Evolutionary conservation across 768 basidiomycete species (phyloP).

Genomic region (Suillus fuscotomentosus): DNA sequence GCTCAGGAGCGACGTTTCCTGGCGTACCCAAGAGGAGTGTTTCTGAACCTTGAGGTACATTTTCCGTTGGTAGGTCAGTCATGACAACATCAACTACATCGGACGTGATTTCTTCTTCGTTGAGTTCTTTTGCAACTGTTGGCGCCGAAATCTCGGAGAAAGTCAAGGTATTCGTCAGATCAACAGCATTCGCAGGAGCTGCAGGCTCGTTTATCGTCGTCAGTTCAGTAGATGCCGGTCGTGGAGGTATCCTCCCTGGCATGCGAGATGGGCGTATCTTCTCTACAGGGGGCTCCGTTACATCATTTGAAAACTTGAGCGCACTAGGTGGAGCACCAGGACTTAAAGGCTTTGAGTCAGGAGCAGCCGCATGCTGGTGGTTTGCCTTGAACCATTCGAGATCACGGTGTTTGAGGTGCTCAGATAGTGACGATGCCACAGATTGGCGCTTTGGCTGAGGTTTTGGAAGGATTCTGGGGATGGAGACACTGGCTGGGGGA

Average conservation of each 20-base stretch:
- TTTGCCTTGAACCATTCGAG: slow-evolving; percentile 27
- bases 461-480: slow-evolving; percentile 7
- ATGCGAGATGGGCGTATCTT: slow-evolving; percentile 2
- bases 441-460: slow-evolving; percentile 28
- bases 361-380: slow-evolving; percentile 6
- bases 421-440: slow-evolving; percentile 18
- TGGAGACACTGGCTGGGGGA: slow-evolving; percentile 1
- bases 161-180: neutral
- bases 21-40: neutral
- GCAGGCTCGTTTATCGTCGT: neutral
- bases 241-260: slow-evolving; percentile 1
- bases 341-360: neutral
- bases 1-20: neutral
- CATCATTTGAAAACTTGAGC: neutral
- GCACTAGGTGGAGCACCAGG: neutral
- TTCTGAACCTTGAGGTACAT: neutral
- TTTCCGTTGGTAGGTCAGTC: neutral
- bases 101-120: neutral
- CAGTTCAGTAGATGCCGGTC: neutral
- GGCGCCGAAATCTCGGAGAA: neutral
- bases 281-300: neutral
- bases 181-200: neutral
- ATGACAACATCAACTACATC: neutral
- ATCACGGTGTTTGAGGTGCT: slow-evolving; percentile 26
- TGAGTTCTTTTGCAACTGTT: neutral